These are phyloP conservation scores for Coemansia sp. DNA, from an alignment of 192 early-diverging fungal species.

Conservation along the genomic window DNA sequence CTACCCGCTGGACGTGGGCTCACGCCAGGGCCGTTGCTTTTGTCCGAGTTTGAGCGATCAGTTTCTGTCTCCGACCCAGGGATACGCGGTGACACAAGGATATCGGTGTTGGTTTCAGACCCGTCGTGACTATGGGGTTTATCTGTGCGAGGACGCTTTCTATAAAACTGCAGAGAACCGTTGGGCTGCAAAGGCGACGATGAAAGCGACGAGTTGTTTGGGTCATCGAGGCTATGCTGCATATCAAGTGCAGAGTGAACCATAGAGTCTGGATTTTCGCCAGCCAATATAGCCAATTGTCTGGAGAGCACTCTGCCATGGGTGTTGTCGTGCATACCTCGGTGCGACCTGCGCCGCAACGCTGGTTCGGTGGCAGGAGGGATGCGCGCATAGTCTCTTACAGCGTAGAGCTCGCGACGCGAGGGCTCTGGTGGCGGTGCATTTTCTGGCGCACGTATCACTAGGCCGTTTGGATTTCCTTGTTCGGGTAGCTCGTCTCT, in stretches of 20 bases:
- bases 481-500: neutral
- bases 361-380: conserved; percentile 35
- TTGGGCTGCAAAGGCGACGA: conserved; percentile 9
- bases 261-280: conserved; percentile 4
- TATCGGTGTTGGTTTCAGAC: no score
- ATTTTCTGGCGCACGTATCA: neutral
- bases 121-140: no score
- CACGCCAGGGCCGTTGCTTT: no score
- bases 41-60: no score
- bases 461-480: no score
- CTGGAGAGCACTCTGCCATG: conserved; percentile 24
- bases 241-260: no score
- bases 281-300: conserved; percentile 28
- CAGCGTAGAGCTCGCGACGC: no score
- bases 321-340: conserved; percentile 2
- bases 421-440: neutral
- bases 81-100: neutral
- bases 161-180: no score
- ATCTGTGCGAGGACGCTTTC: no score
- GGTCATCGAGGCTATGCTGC: no score
- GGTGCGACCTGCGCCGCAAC: conserved; percentile 14
- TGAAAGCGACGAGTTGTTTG: conserved; percentile 16
- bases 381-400: neutral
- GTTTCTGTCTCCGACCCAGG: conserved; percentile 36
- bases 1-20: no score